Evolutionary conservation across 192 early-diverging fungal species (phyloP).

Genomic region (Podila epigama): DNA sequence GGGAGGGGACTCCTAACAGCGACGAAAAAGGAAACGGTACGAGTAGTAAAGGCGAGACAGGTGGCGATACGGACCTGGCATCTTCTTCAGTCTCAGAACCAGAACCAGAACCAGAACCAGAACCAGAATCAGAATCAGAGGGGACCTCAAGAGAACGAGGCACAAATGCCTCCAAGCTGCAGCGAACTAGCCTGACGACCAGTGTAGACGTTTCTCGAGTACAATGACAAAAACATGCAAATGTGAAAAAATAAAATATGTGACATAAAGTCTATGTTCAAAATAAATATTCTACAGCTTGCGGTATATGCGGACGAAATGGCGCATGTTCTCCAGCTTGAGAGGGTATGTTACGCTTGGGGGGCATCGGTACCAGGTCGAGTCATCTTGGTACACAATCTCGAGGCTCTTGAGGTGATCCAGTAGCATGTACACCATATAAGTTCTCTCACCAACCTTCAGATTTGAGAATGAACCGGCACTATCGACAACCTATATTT

Average conservation of each 20-base stretch:
- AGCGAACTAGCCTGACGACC: neutral
- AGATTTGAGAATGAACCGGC: conserved; percentile 93
- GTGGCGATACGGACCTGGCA: too few species aligned
- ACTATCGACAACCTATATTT: conserved; percentile 76
- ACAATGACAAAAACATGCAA: too few species aligned
- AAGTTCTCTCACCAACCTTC: conserved; percentile 73
- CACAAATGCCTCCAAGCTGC: neutral
- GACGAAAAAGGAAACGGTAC: neutral
- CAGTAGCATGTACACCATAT: conserved; percentile 91
- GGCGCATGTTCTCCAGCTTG: conserved; percentile 90
- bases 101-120: too few species aligned
- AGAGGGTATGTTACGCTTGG: conserved; percentile 76
- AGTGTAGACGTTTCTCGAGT: neutral
- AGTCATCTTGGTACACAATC: conserved; percentile 70
- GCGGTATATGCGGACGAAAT: conserved; percentile 85
- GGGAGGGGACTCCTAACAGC: conserved; percentile 18
- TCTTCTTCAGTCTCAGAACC: too few species aligned
- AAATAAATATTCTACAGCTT: conserved; percentile 67
- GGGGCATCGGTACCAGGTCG: conserved; percentile 79
- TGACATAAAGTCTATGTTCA: neutral
- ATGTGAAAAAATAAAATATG: neutral
- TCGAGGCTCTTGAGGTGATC: conserved; percentile 80
- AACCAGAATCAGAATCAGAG: too few species aligned
- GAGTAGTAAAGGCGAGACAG: too few species aligned
- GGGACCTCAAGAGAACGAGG: too few species aligned